Percentiles rank a stretch among this genome's conserved stretches.
Evolutionary conservation across 2,329 filamentous ascomycete genomes (phyloP).

Genomic region (Tolypocladium pustulatum): DNA sequence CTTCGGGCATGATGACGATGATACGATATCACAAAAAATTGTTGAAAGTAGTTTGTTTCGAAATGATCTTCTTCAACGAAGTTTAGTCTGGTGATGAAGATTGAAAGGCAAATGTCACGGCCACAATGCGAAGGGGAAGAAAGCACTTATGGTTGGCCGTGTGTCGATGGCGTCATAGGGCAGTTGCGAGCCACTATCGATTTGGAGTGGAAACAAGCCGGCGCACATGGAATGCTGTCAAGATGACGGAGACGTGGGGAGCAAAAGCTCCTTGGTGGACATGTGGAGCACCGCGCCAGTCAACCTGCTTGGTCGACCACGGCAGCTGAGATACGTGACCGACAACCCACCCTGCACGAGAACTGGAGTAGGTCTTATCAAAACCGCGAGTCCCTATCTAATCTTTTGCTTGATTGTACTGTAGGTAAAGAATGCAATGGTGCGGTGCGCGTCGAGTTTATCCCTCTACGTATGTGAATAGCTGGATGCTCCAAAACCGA

Average conservation of each 20-base stretch:
- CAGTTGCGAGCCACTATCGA: background rate
- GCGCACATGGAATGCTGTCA: background rate
- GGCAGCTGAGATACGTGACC: too few relatives aligned
- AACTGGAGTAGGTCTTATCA: too few relatives aligned
- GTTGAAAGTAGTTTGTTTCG: too few relatives aligned
- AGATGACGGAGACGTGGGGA: background rate
- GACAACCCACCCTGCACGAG: too few relatives aligned
- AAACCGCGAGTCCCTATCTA: too few relatives aligned
- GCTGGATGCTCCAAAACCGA: too few relatives aligned
- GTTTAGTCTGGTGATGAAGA: background rate
- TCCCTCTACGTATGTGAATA: too few relatives aligned
- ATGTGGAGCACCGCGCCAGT: too few relatives aligned
- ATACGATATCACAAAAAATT: slow-evolving; percentile 6
- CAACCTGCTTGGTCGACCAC: background rate
- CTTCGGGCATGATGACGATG: slow-evolving; percentile 52
- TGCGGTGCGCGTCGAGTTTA: too few relatives aligned
- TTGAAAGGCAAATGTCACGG: background rate
- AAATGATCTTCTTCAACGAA: background rate
- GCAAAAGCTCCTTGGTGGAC: background rate
- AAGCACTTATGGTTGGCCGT: background rate
- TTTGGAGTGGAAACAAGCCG: background rate
- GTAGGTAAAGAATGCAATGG: too few relatives aligned
- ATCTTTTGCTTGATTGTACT: too few relatives aligned
- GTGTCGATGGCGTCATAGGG: background rate
- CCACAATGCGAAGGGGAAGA: background rate